Percentiles rank a stretch among this genome's conserved stretches.
These are phyloP conservation scores for Incumbomyces delicatus DNA, from an alignment of 2,329 filamentous ascomycete species.

Conservation along the genomic window DNA sequence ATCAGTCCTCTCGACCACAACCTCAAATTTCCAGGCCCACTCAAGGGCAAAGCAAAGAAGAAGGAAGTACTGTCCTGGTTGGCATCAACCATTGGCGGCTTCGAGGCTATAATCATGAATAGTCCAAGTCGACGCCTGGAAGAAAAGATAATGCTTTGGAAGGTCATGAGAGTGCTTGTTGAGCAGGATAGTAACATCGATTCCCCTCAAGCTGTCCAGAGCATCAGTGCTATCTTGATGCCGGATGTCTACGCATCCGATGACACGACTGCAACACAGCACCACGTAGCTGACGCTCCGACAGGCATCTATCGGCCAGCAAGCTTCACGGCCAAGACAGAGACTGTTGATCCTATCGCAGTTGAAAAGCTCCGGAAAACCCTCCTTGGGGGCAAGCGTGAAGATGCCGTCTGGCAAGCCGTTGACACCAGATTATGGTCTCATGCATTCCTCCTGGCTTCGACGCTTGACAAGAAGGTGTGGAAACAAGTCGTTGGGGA, in stretches of 20 bases:
- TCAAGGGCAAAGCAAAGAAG: slow-evolving; percentile 87
- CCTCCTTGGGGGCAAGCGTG: slow-evolving; percentile 70
- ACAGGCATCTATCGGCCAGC: slow-evolving; percentile 31
- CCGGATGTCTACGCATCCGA: slow-evolving; percentile 37
- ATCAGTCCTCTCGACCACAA: slow-evolving; percentile 62
- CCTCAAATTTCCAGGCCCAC: slow-evolving; percentile 76
- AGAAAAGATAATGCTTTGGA: slow-evolving; percentile 80
- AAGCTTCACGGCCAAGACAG: slow-evolving; percentile 40
- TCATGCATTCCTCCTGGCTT: slow-evolving; percentile 88
- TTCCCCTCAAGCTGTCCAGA: slow-evolving; percentile 60
- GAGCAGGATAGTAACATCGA: slow-evolving; percentile 80
- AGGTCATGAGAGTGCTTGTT: slow-evolving; percentile 68
- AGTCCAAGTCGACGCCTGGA: slow-evolving; percentile 52
- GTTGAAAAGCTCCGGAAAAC: slow-evolving; percentile 63
- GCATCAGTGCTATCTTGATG: slow-evolving; percentile 64
- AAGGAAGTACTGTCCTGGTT: slow-evolving; percentile 85
- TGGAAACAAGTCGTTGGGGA: slow-evolving; percentile 94
- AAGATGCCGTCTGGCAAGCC: slow-evolving; percentile 86
- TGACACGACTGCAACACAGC: slow-evolving; percentile 20
- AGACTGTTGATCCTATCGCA: slow-evolving; percentile 59
- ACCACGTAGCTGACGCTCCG: slow-evolving; percentile 30
- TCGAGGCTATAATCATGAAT: slow-evolving; percentile 51
- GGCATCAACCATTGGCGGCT: slow-evolving; percentile 58
- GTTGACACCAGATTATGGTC: slow-evolving; percentile 93
- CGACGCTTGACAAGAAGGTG: slow-evolving; percentile 58